These are phyloP conservation scores for Lactarius hatsudake DNA, from an alignment of 768 basidiomycete genomes.

Conservation along the genomic window DNA sequence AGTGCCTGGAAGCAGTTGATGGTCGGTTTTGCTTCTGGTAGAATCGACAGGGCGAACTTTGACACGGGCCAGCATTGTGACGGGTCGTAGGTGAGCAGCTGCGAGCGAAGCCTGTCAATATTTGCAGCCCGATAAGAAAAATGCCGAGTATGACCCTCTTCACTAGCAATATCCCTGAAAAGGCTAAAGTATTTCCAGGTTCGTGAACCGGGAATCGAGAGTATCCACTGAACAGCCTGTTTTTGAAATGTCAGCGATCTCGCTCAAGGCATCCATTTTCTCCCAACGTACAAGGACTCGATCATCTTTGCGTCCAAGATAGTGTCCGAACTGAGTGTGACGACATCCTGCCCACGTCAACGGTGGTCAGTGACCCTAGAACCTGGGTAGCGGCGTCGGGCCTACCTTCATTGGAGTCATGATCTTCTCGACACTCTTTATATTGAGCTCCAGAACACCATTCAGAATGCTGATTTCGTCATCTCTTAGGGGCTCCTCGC, in stretches of 20 bases:
- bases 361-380: background rate
- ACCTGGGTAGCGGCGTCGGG: background rate
- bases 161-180: slow-evolving; percentile 78
- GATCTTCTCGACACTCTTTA: slow-evolving; percentile 56
- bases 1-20: slow-evolving; percentile 95
- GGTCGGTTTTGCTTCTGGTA: slow-evolving; percentile 84
- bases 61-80: slow-evolving; percentile 71
- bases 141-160: slow-evolving; percentile 56
- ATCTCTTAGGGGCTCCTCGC: slow-evolving; percentile 74
- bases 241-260: slow-evolving; percentile 11
- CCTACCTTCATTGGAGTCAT: slow-evolving; percentile 57
- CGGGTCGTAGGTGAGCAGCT: slow-evolving; percentile 90
- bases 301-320: slow-evolving; percentile 77
- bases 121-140: background rate
- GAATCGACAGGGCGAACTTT: slow-evolving; percentile 70
- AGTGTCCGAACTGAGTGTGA: slow-evolving; percentile 74
- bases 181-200: slow-evolving; percentile 62
- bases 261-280: background rate
- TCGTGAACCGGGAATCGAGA: slow-evolving; percentile 90
- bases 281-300: slow-evolving; percentile 58
- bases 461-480: slow-evolving; percentile 82
- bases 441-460: slow-evolving; percentile 74
- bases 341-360: slow-evolving; percentile 59
- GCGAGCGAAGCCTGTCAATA: background rate
- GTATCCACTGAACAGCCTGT: slow-evolving; percentile 77